phyloP scores from a whole-genome alignment of 2,329 filamentous ascomycete species.

The Colletotrichum lentis region DNA sequence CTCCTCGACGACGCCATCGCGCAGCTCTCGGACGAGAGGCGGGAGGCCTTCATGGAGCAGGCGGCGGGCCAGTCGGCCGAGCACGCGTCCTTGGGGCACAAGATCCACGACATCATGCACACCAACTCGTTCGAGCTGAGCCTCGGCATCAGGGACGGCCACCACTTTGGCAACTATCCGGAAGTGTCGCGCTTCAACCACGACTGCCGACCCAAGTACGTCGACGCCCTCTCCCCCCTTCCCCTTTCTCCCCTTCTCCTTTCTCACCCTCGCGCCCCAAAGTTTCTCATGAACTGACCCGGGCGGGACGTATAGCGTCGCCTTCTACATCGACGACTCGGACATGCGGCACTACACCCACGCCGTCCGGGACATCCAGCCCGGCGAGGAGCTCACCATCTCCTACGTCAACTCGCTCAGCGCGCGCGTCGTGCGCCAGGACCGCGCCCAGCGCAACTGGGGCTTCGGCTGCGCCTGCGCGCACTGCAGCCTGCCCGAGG shows the following conservation, averaged over 20 bases:
- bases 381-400: constrained; percentile 49
- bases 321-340: constrained; percentile 43
- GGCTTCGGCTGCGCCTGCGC: constrained; percentile 43
- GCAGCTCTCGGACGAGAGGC: constrained; percentile 40
- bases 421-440: constrained; percentile 40
- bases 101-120: constrained; percentile 44
- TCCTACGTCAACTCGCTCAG: constrained; percentile 42
- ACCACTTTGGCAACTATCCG: constrained; percentile 41
- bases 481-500: constrained; percentile 41
- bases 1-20: constrained; percentile 43
- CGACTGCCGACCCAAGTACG: constrained; percentile 49
- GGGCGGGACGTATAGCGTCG: constrained; percentile 41
- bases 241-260: neutral
- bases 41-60: constrained; percentile 41
- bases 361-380: constrained; percentile 48
- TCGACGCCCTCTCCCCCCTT: neutral
- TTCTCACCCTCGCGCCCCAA: too few species aligned
- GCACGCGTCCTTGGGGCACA: constrained; percentile 40
- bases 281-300: constrained; percentile 41
- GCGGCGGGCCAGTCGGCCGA: constrained; percentile 40
- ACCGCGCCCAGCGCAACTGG: constrained; percentile 42
- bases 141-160: constrained; percentile 37
- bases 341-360: constrained; percentile 48
- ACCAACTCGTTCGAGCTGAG: constrained; percentile 48
- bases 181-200: constrained; percentile 46